Percentiles rank a stretch among this genome's conserved stretches.
phyloP scores from a whole-genome alignment of 2,329 filamentous ascomycete species.

The Massarina eburnea region DNA sequence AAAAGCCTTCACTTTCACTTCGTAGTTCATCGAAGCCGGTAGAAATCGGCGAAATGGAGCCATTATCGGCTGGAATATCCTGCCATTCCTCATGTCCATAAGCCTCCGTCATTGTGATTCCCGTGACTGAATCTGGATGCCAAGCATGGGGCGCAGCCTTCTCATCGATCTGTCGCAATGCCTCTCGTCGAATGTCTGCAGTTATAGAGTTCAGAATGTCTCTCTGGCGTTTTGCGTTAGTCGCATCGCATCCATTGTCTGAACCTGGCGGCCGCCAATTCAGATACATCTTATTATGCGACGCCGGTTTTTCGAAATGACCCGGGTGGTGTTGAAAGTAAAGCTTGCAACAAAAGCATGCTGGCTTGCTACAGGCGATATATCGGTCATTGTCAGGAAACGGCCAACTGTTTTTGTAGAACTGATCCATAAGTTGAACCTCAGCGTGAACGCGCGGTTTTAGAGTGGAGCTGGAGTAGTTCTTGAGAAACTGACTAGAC shows the following conservation, averaged over 20 bases:
- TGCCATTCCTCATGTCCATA: neutral
- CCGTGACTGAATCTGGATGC: conserved; percentile 14
- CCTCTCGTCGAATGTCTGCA: conserved; percentile 14
- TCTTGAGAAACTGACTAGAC: conserved; percentile 18
- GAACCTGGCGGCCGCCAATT: conserved; percentile 46
- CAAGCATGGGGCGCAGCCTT: conserved; percentile 8
- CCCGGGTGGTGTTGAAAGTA: conserved; percentile 49
- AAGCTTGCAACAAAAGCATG: conserved; percentile 54
- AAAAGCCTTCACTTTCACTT: neutral
- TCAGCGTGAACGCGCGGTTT: conserved; percentile 48
- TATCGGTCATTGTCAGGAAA: conserved; percentile 49
- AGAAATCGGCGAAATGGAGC: neutral
- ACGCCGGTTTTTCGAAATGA: conserved; percentile 15
- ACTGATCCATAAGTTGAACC: conserved; percentile 52
- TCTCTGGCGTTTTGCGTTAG: conserved; percentile 4
- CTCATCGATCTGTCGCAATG: conserved; percentile 11
- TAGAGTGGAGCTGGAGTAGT: conserved; percentile 28
- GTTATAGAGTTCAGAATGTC: conserved; percentile 17
- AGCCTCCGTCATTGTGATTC: conserved; percentile 5
- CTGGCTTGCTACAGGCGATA: conserved; percentile 56
- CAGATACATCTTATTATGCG: conserved; percentile 46
- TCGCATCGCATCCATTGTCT: neutral
- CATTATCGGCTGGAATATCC: neutral
- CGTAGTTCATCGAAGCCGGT: neutral
- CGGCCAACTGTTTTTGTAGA: conserved; percentile 32